Base-by-base conservation (phyloP, 345 rosid species). In the Adansonia digitata region DNA sequence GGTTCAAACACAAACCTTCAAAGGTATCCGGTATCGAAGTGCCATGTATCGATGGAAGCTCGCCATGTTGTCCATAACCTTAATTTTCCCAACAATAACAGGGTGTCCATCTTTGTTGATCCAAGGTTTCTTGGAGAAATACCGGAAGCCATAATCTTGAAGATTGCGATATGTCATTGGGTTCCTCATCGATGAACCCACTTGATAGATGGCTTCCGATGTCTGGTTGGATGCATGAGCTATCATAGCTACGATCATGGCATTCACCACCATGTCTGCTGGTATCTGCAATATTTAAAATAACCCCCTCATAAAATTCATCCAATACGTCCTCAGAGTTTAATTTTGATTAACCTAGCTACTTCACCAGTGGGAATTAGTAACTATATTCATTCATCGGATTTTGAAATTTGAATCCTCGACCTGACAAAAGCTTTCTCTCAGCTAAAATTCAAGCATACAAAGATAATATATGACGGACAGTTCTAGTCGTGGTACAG, bases 201-300 rank as follows among this genome's bases (percentile, higher is more conserved):
- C 84, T 15, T 94, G 99, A 43, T 92, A 93, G 60, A 94, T 89
- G 27, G 37, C 45, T 14, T 78, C 78, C 3, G 79, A 37, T 1
- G 74, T 75, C 26, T 79, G 79, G 24, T 45, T 48, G 5, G 80
- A 59, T 5, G 84, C 85, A 42, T 86, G 87, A 20, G 86, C 90
- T 1, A 80, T 84, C 84, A 88, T 88, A 2, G 91, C 86, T 43
- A 86, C 86, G 18, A 93, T 51, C 3, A 85, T 86, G 5, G 87
- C 81, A 69, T 90, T 93, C 82, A 91, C 95, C 67, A 93, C 97
- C 95, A 93, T 89, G 57, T 93, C 98, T 0, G 92, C 97, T 0
- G 98, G 98, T 39, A 93, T 83, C 94, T 93, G 72, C 27, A 73
- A n/a, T n/a, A n/a, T n/a, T n/a, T n/a, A n/a, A n/a, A n/a, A n/a